A percentile compares a stretch with the other conserved stretches of the same genome.
phyloP scores from a whole-genome alignment of 441 rosid species.

The Populus trichocarpa region DNA sequence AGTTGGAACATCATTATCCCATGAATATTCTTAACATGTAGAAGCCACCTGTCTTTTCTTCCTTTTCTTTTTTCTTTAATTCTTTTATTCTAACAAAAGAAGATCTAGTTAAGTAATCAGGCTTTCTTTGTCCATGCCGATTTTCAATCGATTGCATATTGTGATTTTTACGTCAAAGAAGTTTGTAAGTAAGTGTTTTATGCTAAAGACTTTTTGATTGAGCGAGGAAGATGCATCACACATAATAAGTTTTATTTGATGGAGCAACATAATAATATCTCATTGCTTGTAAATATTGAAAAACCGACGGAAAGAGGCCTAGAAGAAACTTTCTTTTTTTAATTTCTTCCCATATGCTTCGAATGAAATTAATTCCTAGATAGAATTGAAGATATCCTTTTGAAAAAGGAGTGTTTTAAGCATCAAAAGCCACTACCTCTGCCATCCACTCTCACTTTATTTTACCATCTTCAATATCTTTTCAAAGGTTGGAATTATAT shows the following conservation, averaged over 20 bases:
- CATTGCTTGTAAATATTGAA: background rate
- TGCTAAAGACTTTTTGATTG: background rate
- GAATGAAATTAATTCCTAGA: slow-evolving; percentile 13
- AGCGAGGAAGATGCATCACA: background rate
- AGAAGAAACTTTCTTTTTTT: background rate
- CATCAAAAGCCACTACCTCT: slow-evolving; percentile 23
- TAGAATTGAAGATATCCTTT: background rate
- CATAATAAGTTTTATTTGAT: no score
- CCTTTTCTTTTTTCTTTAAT: no score
- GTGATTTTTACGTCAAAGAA: background rate
- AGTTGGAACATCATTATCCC: background rate
- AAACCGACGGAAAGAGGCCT: background rate
- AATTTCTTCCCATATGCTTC: slow-evolving; percentile 9
- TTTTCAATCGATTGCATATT: background rate
- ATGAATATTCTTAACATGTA: background rate
- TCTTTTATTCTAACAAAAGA: no score
- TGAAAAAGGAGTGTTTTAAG: slow-evolving; percentile 2
- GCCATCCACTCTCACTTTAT: slow-evolving; percentile 11
- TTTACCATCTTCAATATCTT: background rate
- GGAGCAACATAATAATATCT: background rate
- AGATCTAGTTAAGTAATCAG: background rate
- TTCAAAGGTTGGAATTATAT: slow-evolving; percentile 27
- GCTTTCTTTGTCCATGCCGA: background rate
- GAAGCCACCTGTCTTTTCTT: background rate
- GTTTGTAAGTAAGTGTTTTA: background rate